Evolutionary conservation across 2,329 filamentous ascomycete genomes (phyloP).

Genomic region (Aspergillus piperis): DNA sequence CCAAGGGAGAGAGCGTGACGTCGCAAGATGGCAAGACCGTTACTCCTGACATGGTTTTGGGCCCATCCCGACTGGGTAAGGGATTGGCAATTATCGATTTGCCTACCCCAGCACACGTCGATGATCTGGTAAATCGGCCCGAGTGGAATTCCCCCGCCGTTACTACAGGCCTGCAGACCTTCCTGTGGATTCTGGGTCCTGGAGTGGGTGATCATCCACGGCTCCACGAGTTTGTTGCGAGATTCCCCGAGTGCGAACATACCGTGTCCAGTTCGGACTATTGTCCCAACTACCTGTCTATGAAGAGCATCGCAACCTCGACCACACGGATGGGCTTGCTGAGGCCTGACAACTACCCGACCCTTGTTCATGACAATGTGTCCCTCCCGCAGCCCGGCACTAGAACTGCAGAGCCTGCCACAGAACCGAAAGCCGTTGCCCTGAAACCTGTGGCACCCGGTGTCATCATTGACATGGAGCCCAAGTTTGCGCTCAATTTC

Average conservation of each 20-base stretch:
- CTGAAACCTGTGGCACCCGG: constrained; percentile 45
- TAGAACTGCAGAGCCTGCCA: constrained; percentile 22
- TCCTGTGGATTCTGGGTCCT: constrained; percentile 80
- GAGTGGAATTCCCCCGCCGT: constrained; percentile 70
- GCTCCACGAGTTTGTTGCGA: constrained; percentile 69
- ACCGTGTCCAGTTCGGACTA: constrained; percentile 73
- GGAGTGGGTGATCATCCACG: constrained; percentile 64
- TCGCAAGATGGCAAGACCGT: constrained; percentile 68
- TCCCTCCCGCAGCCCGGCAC: constrained; percentile 41
- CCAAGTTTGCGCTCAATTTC: constrained; percentile 42
- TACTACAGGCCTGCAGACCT: constrained; percentile 65
- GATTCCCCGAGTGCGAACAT: constrained; percentile 66
- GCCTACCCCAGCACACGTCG: constrained; percentile 69
- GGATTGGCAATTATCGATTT: constrained; percentile 82
- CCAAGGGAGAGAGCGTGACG: constrained; percentile 63
- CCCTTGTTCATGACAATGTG: constrained; percentile 67
- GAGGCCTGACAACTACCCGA: constrained; percentile 70
- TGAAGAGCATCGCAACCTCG: constrained; percentile 67
- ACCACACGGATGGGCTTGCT: constrained; percentile 70
- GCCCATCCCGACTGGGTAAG: constrained; percentile 63
- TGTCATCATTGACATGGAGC: constrained; percentile 48
- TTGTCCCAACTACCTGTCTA: constrained; percentile 72
- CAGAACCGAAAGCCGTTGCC: constrained; percentile 19
- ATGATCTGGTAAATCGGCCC: constrained; percentile 65
- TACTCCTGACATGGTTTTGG: constrained; percentile 85